Percentiles rank a stretch among this genome's conserved stretches.
Evolutionary conservation across 768 basidiomycete genomes (phyloP).

Genomic region (Russula virescens): DNA sequence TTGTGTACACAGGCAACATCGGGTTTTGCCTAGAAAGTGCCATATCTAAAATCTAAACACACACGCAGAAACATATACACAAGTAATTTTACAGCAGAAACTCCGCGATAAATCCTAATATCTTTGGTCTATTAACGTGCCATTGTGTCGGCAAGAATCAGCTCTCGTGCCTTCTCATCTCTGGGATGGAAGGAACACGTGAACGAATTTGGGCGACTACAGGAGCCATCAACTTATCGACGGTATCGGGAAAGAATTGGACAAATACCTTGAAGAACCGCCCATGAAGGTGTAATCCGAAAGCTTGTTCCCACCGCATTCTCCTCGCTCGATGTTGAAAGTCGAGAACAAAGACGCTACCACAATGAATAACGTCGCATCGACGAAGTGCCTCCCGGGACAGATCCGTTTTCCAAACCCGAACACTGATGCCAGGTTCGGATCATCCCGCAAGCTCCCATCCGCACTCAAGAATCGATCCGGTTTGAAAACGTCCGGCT

Average conservation of each 20-base stretch:
- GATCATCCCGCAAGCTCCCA: slow-evolving; percentile 29
- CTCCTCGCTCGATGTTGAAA: neutral
- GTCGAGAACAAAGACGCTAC: slow-evolving; percentile 1
- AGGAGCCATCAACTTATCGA: too few species aligned
- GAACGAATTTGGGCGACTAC: neutral
- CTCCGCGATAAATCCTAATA: too few species aligned
- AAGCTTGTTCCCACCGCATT: neutral
- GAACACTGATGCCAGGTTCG: slow-evolving; percentile 24
- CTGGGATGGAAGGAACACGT: neutral
- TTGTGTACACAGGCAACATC: too few species aligned
- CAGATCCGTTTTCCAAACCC: slow-evolving; percentile 24
- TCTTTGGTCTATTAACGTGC: neutral
- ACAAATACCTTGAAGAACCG: neutral
- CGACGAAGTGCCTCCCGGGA: slow-evolving; percentile 21
- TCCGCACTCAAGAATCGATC: slow-evolving; percentile 16
- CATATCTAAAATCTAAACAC: too few species aligned
- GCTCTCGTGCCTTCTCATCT: neutral
- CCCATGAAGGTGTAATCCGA: neutral
- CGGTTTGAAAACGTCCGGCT: slow-evolving; percentile 23
- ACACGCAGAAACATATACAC: too few species aligned
- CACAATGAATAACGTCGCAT: slow-evolving; percentile 10
- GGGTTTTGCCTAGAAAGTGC: too few species aligned
- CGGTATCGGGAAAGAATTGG: too few species aligned
- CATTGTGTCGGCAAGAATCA: neutral
- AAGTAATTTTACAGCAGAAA: too few species aligned